A percentile compares a stretch with the other conserved stretches of the same genome.
phyloP scores from a whole-genome alignment of 1,284 basidiomycete species.

The Cutaneotrichosporon sp. region DNA sequence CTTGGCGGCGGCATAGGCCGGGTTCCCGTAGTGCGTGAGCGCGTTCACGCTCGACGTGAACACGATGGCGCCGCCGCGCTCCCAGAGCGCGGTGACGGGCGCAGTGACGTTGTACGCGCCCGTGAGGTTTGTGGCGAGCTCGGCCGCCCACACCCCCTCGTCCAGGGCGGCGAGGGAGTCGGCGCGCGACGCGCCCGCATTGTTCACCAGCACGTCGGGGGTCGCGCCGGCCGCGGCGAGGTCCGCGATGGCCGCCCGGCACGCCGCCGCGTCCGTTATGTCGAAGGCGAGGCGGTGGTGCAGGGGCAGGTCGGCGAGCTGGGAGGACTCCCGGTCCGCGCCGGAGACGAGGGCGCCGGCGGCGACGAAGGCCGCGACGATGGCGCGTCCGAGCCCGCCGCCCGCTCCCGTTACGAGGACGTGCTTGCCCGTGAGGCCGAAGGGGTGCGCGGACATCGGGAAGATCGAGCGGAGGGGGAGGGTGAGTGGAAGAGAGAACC shows the following conservation, averaged over 20 bases:
- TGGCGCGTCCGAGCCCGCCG: slow-evolving; percentile 5
- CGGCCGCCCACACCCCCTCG: background rate
- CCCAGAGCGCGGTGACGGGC: background rate
- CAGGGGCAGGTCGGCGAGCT: background rate
- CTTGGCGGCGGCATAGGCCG: slow-evolving; percentile 7
- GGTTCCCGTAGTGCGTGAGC: slow-evolving; percentile 8
- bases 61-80: slow-evolving; percentile 2
- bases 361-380: slow-evolving; percentile 5
- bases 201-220: slow-evolving; percentile 5
- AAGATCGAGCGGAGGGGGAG: background rate
- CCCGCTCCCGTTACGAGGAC: slow-evolving; percentile 7
- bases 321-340: background rate
- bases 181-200: slow-evolving; percentile 9
- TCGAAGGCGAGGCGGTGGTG: slow-evolving; percentile 2
- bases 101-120: slow-evolving; percentile 1
- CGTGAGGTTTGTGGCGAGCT: slow-evolving; percentile 3
- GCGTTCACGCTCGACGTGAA: slow-evolving; percentile 3
- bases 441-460: slow-evolving; percentile 4
- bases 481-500: background rate
- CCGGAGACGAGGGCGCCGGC: background rate
- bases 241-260: background rate
- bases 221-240: background rate
- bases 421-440: background rate
- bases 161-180: slow-evolving; percentile 1
- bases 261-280: slow-evolving; percentile 2